phyloP scores from a whole-genome alignment of 192 early-diverging fungal species.

The Pilaira anomala region DNA sequence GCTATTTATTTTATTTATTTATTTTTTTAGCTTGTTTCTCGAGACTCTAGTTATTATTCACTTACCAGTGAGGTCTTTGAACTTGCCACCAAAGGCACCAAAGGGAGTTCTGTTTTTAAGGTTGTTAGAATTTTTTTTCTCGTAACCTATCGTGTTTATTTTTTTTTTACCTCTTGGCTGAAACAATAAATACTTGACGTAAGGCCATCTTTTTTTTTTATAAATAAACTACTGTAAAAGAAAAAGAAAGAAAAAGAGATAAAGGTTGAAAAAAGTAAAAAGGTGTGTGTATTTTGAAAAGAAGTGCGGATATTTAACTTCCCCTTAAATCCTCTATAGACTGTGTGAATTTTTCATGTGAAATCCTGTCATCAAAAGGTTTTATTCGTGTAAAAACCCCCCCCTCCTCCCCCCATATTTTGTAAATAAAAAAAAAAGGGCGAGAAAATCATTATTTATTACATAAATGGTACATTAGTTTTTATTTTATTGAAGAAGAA shows the following conservation, averaged over 20 bases:
- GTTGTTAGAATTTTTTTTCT: not conserved
- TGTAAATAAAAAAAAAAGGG: too few species aligned
- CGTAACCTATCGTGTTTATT: not conserved
- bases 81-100: constrained; percentile 93
- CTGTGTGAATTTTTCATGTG: too few species aligned
- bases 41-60: too few species aligned
- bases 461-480: too few species aligned
- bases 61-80: constrained; percentile 78
- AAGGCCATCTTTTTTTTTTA: constrained; percentile 36
- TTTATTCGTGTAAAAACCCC: too few species aligned
- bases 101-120: constrained; percentile 61
- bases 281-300: too few species aligned
- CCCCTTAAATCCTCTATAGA: too few species aligned
- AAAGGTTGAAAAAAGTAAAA: not conserved
- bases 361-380: too few species aligned
- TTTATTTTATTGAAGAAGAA: not conserved
- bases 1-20: constrained; percentile 32
- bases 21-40: too few species aligned
- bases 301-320: too few species aligned
- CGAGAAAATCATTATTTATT: too few species aligned
- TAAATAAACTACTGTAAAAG: not conserved
- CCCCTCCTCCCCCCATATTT: too few species aligned
- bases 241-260: not conserved
- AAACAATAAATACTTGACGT: constrained; percentile 68
- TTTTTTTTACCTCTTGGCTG: constrained; percentile 57